Evolutionary conservation across 495 filamentous ascomycete species (phyloP).

Genomic region (Letharia columbiana): DNA sequence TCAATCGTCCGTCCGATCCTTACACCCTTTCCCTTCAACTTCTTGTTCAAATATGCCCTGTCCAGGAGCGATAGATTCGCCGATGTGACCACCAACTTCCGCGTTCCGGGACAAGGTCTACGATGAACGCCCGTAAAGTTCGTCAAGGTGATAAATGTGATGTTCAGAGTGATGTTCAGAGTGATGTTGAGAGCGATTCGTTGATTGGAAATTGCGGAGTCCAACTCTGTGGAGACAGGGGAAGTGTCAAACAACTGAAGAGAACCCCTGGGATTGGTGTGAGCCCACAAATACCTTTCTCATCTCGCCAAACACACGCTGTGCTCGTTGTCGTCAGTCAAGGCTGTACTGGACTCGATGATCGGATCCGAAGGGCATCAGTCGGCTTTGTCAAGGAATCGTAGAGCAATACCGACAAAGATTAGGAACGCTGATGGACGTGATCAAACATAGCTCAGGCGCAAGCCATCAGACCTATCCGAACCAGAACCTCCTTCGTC

Average conservation of each 20-base stretch:
- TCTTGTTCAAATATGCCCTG: background rate
- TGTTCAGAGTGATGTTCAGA: background rate
- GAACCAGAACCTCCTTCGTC: background rate
- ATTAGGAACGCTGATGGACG: background rate
- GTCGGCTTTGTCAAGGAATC: background rate
- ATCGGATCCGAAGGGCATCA: background rate
- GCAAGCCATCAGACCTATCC: background rate
- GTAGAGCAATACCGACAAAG: background rate
- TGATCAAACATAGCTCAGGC: background rate
- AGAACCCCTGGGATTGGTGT: background rate
- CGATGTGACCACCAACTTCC: no score
- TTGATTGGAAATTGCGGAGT: background rate
- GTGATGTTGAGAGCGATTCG: background rate
- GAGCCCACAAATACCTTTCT: background rate
- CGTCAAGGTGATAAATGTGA: no score
- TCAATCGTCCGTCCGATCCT: background rate
- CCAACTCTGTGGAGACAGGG: background rate
- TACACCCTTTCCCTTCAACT: background rate
- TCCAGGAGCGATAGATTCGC: background rate
- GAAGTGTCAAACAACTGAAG: background rate
- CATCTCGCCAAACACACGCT: background rate
- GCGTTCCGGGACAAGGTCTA: no score
- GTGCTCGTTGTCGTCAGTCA: background rate
- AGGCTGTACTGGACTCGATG: background rate
- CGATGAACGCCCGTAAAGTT: no score